Evolutionary conservation across 2,329 filamentous ascomycete species (phyloP), one percentile per base, ranked within the genome.

Genomic region (Paecilomyces dactylethromorphus): DNA sequence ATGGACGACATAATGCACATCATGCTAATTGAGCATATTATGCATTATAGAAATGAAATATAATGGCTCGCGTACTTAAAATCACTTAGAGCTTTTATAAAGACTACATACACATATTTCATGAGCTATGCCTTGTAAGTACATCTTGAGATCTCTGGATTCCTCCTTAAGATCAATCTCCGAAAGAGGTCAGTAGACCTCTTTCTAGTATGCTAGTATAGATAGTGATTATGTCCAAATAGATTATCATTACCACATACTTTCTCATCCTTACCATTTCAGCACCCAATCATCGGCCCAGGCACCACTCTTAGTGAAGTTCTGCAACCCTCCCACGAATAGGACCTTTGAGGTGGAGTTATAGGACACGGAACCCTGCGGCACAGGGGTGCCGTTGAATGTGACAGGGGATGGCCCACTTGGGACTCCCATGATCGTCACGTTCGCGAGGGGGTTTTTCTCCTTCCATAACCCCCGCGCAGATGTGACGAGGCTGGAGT

Each of bases 351-450:
- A 79, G 1, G 72, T 75, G 15, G 66, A 60, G 66, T 85, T 77
- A 61, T 83, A 86, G 0, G 66, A 67, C 71, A 84, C 82, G 12
- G 75, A 74, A 11, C 64, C 67, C 11, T 64, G 64, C 0, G 70
- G 71, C 10, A 89, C 64, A 1, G 62, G 58, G 32, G 70, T 62
- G 0, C 80, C 82, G 65, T 87, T 84, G 7, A 88, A 70, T 22
- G 71, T 74, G 1, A 89, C 82, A 0, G 64, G 69, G 2, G 33
- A 78, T 65, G 64, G 72, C 59, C 70, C 63, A n/a, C 65, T 63
- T 3, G 70, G 60, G 0, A 88, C 76, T 22, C 87, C 87, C 61
- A 89, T 63, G 52, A 91, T 70, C 0, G 85, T 89, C 39, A 89
- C 78, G 60, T 86, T 87, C 0, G 79, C 82, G 13, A 90, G 75